Evolutionary conservation across 2,329 filamentous ascomycete species (phyloP), one percentile per base, ranked within the genome.

Genomic region (Sporothrix sp.): DNA sequence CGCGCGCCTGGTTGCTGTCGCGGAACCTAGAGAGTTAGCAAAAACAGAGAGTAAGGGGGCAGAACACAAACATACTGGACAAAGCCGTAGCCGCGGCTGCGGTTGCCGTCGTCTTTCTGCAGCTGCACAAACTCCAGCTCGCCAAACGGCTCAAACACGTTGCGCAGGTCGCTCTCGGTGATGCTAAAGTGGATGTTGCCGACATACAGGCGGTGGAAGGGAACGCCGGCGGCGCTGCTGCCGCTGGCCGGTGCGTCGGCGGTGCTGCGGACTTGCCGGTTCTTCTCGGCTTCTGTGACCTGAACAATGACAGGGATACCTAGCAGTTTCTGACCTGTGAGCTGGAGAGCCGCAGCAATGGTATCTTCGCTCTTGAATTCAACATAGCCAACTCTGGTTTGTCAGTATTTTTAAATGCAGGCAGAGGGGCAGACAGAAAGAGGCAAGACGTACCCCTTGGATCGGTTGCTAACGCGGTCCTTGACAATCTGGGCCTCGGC

Each of bases 131-230:
- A 96, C 66, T 97, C 93, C 52, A 98, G 83, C 71, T 95, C 90
- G 61, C 93, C 93, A 68, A 96, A 98, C 1, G 93, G 91, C 71
- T 94, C 88, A 68, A 98, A 98, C 55, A 98, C 89, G 65, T 91
- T 89, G 74, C 91, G 85, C 58, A 98, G 75, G 70, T 98, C 94
- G 66, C 84, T 82, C 71, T 98, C 93, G 64, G 89, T 96, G 66
- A 98, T 95, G 66, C 89, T 96, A 78, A 98, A 98, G 73, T 98
- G 93, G 60, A 98, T 97, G 67, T 98, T 98, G 69, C 93, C 93
- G 60, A 98, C 91, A 68, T 97, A 98, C 54, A 98, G 84, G 60
- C 94, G 87, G 71, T 98, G 93, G 74, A 97, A 97, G 21, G 93
- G 93, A 53, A 95, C 84, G 27, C 55, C 87, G 85, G 65, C 90